Percentiles rank a stretch among this genome's conserved stretches.
Evolutionary conservation across 805 yeast genomes (phyloP).

Genomic region (Barnettozyma pratensis): DNA sequence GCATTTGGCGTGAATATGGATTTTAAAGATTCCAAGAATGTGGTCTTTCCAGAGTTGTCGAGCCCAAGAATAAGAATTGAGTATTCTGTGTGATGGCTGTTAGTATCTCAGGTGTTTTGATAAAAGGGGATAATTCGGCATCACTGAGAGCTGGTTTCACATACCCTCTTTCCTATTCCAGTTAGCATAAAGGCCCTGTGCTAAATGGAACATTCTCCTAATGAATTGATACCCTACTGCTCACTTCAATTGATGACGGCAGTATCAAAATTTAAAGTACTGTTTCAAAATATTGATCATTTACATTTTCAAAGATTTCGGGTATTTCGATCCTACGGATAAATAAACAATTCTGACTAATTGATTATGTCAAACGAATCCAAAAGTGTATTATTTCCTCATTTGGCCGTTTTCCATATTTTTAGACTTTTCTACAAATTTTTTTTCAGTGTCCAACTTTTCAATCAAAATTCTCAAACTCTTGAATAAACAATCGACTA

Average conservation of each 20-base stretch:
- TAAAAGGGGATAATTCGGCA: neutral
- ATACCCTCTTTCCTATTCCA: slow-evolving; percentile 52
- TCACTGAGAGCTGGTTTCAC: slow-evolving; percentile 7
- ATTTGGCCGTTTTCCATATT: too few relatives aligned
- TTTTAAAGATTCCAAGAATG: slow-evolving; percentile 64
- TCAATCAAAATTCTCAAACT: too few relatives aligned
- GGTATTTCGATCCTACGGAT: neutral
- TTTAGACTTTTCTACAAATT: neutral
- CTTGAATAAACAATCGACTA: too few relatives aligned
- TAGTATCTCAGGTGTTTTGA: neutral
- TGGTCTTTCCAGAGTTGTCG: slow-evolving; percentile 96
- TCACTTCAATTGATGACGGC: neutral
- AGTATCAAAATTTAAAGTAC: too few relatives aligned
- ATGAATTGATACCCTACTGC: neutral
- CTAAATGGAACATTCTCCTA: slow-evolving; percentile 58
- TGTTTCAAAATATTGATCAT: too few relatives aligned
- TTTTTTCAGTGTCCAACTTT: too few relatives aligned
- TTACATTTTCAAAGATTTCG: neutral
- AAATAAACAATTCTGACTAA: too few relatives aligned
- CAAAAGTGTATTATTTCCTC: too few relatives aligned
- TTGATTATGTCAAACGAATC: too few relatives aligned
- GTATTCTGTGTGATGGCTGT: slow-evolving; percentile 39
- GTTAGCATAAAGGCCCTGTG: slow-evolving; percentile 52
- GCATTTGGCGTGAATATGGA: slow-evolving; percentile 43
- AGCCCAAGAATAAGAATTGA: slow-evolving; percentile 80